phyloP scores from a whole-genome alignment of 768 basidiomycete genomes.

The Lanmaoa pseudosensibilis region DNA sequence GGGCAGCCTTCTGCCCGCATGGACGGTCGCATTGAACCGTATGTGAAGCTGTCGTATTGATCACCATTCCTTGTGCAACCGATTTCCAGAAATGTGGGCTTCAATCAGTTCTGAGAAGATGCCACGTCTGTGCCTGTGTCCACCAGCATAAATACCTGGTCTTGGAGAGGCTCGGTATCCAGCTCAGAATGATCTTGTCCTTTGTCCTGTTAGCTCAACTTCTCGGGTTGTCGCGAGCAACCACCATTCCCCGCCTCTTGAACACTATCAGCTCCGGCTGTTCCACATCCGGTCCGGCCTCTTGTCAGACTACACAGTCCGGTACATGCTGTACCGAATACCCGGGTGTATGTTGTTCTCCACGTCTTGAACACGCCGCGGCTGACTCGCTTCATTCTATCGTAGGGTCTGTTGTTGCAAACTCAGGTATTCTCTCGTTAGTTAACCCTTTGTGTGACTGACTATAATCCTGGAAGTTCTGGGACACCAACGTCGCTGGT shows the following conservation, averaged over 20 bases:
- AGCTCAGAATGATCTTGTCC: conserved; percentile 8
- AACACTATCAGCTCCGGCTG: conserved; percentile 51
- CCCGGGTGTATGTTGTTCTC: conserved; percentile 51
- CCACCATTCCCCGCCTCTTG: conserved; percentile 28
- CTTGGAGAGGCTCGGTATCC: neutral
- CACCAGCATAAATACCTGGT: conserved; percentile 18
- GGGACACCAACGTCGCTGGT: conserved; percentile 64
- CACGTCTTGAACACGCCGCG: neutral
- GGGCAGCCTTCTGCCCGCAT: neutral
- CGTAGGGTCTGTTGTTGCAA: conserved; percentile 60
- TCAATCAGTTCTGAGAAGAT: neutral
- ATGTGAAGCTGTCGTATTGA: neutral
- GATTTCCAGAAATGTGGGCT: neutral
- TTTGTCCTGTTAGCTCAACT: conserved; percentile 24
- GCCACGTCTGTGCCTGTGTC: neutral
- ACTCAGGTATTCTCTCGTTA: conserved; percentile 41
- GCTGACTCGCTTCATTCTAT: neutral
- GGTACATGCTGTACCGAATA: conserved; percentile 65
- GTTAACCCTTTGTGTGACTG: neutral
- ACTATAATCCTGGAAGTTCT: conserved; percentile 49
- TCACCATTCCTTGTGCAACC: neutral
- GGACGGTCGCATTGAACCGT: neutral
- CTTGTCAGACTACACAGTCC: conserved; percentile 50
- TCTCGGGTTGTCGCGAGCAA: conserved; percentile 17
- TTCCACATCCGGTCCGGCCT: conserved; percentile 45